Evolutionary conservation across 1,284 basidiomycete species (phyloP).

Genomic region (Apiotrichum mycotoxinovorans): DNA sequence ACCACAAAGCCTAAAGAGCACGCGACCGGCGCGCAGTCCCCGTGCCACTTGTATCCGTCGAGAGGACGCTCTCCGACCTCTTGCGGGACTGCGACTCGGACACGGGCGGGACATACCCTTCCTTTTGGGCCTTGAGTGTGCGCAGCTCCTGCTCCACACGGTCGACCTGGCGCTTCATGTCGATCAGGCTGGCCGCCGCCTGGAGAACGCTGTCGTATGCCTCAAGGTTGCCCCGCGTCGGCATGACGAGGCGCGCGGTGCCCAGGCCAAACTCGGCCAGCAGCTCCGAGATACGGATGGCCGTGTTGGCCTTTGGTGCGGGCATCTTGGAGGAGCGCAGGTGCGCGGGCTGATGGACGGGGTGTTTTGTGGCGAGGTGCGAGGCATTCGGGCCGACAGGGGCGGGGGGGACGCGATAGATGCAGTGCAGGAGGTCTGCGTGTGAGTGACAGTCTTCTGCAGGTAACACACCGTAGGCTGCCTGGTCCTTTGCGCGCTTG

Average conservation of each 20-base stretch:
- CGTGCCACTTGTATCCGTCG: constrained; percentile 34
- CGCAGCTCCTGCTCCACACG: constrained; percentile 77
- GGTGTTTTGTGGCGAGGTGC: constrained; percentile 40
- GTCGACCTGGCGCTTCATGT: constrained; percentile 83
- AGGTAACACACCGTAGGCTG: constrained; percentile 3
- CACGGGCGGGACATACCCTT: constrained; percentile 41
- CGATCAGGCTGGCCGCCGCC: constrained; percentile 67
- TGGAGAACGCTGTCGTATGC: constrained; percentile 69
- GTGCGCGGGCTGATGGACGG: constrained; percentile 64
- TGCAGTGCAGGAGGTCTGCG: constrained; percentile 41
- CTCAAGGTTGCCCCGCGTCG: constrained; percentile 71
- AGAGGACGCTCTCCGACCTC: constrained; percentile 31
- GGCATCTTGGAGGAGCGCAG: constrained; percentile 80
- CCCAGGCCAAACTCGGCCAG: constrained; percentile 71
- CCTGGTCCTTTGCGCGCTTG: constrained; percentile 38
- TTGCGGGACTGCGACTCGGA: constrained; percentile 17
- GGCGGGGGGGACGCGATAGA: constrained; percentile 38
- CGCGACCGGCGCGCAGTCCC: constrained; percentile 14
- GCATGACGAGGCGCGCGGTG: constrained; percentile 80
- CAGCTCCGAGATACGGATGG: constrained; percentile 65
- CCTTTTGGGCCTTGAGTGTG: constrained; percentile 64
- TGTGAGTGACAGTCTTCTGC: not conserved
- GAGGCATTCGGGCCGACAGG: constrained; percentile 26
- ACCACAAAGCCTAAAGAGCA: constrained; percentile 7
- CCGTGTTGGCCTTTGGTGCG: constrained; percentile 66